Evolutionary conservation across 208 protist species (phyloP).

Genomic region (Entamoeba moshkovskii): DNA sequence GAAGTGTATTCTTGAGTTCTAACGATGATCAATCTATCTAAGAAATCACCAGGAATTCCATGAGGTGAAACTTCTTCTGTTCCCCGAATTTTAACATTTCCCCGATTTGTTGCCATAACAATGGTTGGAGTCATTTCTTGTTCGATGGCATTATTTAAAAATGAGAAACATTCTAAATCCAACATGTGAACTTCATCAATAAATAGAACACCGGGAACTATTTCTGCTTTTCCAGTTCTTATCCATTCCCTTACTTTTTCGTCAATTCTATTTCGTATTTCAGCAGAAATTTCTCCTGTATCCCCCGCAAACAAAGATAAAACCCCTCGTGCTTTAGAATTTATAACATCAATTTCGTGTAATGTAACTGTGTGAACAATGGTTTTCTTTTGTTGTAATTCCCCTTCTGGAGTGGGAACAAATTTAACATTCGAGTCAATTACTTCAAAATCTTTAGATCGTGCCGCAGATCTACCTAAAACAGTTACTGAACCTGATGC

Average conservation of each 20-base stretch:
- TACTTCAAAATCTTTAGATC: constrained; percentile 78
- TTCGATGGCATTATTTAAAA: constrained; percentile 97
- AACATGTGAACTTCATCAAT: constrained; percentile 81
- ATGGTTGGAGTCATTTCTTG: constrained; percentile 87
- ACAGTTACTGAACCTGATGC: constrained; percentile 86
- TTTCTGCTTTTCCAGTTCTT: constrained; percentile 95
- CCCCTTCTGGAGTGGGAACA: constrained; percentile 87
- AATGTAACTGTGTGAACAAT: constrained; percentile 95
- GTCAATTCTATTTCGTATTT: constrained; percentile 97
- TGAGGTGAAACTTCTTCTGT: constrained; percentile 90
- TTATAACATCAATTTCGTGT: constrained; percentile 99
- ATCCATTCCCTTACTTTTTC: constrained; percentile 93
- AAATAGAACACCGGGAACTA: constrained; percentile 82
- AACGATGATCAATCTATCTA: constrained; percentile 96
- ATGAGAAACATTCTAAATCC: constrained; percentile 99
- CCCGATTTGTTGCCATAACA: constrained; percentile 95
- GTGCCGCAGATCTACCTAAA: constrained; percentile 84
- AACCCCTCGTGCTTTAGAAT: constrained; percentile 80
- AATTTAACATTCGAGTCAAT: constrained; percentile 41
- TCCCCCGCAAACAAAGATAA: constrained; percentile 96
- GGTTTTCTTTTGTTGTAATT: constrained; percentile 96
- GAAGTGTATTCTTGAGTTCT: constrained; percentile 55
- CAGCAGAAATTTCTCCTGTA: constrained; percentile 97
- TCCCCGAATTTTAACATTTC: constrained; percentile 91
- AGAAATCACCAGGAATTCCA: constrained; percentile 88